Evolutionary conservation across 495 filamentous ascomycete genomes (phyloP), one percentile per base, ranked within the genome.

Genomic region (Podospora conica): DNA sequence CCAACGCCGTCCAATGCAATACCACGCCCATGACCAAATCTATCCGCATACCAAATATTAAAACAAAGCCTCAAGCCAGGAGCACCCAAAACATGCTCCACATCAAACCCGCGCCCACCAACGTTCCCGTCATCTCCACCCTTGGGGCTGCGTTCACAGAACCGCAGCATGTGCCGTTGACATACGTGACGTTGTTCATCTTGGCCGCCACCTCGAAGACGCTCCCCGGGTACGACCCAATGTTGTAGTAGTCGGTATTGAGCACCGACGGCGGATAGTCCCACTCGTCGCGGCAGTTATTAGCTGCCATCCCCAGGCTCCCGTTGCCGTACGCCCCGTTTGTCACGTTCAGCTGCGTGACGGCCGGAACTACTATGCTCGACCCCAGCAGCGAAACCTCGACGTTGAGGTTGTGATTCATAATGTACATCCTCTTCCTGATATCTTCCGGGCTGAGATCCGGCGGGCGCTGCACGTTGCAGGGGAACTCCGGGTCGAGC

Each of bases 371-470:
- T n/a, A 95, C 75, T 68, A 95, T 73, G 53, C 76, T 79, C 15
- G 81, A 63, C 6, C 86, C 85, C 0, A 84, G 82, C 53, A 92
- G 70, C 33, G 80, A 82, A 31, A 96, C 78, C 68, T 92, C 83
- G 55, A 88, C 77, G 73, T 96, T 96, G 24, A 96, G 78, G 73
- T 97, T 97, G 75, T 98, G 94, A 69, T 98, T 98, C 65, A 91
- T 91, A 78, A 97, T 87, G 66, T 96, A 96, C 81, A 97, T 82
- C 58, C 89, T 80, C 6, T 83, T 80, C 65, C 79, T 75, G 1
- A 85, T 85, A 25, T 86, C 81, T 7, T 81, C 71, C 7, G 73
- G 67, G 27, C 69, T 70, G 63, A 93, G 74, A 6, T 83, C 81
- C 0, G 91, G 88, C 18, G 91, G 91, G 1, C 91, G 84, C 65